Evolutionary conservation across 1,139 yeast genomes (phyloP).

Genomic region (Yamadazyma buinensis): DNA sequence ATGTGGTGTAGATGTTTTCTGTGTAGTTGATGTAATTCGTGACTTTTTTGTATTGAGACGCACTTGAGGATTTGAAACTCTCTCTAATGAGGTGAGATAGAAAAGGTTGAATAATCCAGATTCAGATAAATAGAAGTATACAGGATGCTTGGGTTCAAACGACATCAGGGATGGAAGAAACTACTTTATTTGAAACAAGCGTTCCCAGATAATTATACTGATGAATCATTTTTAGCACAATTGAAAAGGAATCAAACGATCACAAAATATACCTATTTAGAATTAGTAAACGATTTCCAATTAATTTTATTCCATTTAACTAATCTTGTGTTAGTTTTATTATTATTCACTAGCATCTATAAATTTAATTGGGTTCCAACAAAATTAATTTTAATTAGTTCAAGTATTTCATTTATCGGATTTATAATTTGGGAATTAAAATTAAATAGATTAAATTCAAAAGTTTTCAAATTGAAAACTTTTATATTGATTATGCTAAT

Average conservation of each 20-base stretch:
- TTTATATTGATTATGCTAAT: constrained; percentile 65
- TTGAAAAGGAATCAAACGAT: constrained; percentile 76
- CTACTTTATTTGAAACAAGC: constrained; percentile 84
- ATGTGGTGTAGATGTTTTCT: too few relatives aligned
- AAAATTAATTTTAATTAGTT: constrained; percentile 29
- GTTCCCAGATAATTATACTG: constrained; percentile 90
- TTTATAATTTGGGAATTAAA: constrained; percentile 17
- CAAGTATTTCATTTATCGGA: constrained; percentile 23
- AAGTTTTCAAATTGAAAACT: constrained; percentile 45
- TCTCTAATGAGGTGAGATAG: too few relatives aligned
- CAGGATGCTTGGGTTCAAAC: background rate
- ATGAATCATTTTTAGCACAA: constrained; percentile 71
- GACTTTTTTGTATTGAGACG: too few relatives aligned
- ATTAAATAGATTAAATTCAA: constrained; percentile 6
- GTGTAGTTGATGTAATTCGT: too few relatives aligned
- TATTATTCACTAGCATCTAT: constrained; percentile 60
- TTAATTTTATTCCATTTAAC: constrained; percentile 66
- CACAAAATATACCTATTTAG: constrained; percentile 59
- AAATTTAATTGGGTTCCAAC: constrained; percentile 42
- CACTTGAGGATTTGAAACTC: too few relatives aligned
- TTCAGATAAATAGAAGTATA: too few relatives aligned
- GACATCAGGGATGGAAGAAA: constrained; percentile 58
- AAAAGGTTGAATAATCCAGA: too few relatives aligned
- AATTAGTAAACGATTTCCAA: constrained; percentile 64
- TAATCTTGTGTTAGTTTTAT: constrained; percentile 53